phyloP scores from a whole-genome alignment of 306 rosid species.

The Sesbania bispinosa region DNA sequence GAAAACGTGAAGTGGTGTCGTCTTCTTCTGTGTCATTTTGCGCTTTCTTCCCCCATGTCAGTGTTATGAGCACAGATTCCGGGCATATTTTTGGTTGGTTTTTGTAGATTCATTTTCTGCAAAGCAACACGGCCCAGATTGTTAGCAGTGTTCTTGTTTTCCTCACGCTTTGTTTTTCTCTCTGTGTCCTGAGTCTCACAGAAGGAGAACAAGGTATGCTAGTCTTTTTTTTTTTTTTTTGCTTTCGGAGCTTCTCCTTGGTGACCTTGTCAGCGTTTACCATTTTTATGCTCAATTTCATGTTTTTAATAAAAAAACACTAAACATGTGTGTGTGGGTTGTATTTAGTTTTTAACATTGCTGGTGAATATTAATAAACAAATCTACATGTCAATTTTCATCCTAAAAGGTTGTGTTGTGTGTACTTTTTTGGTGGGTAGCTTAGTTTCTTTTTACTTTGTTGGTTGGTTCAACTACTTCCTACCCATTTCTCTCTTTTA shows the following conservation, averaged over 20 bases:
- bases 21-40: too few species aligned
- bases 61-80: neutral
- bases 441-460: neutral
- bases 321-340: slow-evolving; percentile 8
- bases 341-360: neutral
- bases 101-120: neutral
- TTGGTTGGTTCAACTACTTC: neutral
- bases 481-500: neutral
- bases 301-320: neutral
- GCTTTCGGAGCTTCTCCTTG: neutral
- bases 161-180: neutral
- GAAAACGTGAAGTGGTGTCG: too few species aligned
- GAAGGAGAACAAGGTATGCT: neutral
- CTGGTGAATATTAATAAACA: too few species aligned
- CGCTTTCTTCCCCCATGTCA: too few species aligned
- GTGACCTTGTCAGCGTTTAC: neutral
- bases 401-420: neutral
- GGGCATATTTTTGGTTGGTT: neutral
- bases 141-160: neutral
- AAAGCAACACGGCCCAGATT: neutral
- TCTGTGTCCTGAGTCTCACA: neutral
- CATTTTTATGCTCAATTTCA: slow-evolving; percentile 18
- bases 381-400: too few species aligned
- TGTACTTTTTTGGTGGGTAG: neutral
- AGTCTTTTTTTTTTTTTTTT: neutral